phyloP scores from a whole-genome alignment of 345 rosid species.

The Brassica incana region DNA sequence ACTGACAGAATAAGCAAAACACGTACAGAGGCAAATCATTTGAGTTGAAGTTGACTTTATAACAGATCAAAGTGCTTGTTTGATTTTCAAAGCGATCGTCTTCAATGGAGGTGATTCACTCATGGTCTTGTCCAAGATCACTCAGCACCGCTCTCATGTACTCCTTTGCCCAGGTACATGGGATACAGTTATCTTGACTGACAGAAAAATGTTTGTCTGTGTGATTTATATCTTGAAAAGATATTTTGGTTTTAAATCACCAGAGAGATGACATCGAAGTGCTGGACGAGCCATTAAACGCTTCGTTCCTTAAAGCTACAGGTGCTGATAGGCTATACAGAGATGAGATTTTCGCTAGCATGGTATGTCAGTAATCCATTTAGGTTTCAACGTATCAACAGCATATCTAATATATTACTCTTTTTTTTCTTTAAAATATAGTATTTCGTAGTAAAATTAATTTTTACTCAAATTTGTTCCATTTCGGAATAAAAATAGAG shows the following conservation, averaged over 20 bases:
- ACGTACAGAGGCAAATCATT: neutral
- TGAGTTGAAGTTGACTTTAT: conserved; percentile 4
- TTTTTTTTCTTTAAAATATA: too few species aligned
- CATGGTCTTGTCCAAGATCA: conserved; percentile 89
- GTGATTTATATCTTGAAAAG: conserved; percentile 1
- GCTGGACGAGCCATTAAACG: conserved; percentile 78
- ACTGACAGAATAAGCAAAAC: neutral
- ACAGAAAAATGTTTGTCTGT: neutral
- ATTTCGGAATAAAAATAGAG: neutral
- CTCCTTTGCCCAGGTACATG: conserved; percentile 79
- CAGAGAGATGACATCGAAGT: conserved; percentile 83
- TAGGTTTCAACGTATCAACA: neutral
- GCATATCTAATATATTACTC: neutral
- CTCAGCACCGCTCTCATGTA: conserved; percentile 82
- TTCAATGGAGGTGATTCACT: conserved; percentile 64
- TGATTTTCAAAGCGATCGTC: conserved; percentile 4
- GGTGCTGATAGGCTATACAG: conserved; percentile 65
- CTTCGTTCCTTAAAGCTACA: conserved; percentile 50
- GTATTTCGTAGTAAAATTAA: neutral
- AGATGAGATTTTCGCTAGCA: conserved; percentile 60
- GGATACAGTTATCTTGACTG: neutral
- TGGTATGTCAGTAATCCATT: conserved; percentile 41
- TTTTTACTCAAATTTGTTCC: neutral
- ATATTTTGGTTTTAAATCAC: neutral
- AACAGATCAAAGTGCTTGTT: conserved; percentile 1